Evolutionary conservation across 2,329 filamentous ascomycete species (phyloP).

Genomic region (Claviceps pusilla): DNA sequence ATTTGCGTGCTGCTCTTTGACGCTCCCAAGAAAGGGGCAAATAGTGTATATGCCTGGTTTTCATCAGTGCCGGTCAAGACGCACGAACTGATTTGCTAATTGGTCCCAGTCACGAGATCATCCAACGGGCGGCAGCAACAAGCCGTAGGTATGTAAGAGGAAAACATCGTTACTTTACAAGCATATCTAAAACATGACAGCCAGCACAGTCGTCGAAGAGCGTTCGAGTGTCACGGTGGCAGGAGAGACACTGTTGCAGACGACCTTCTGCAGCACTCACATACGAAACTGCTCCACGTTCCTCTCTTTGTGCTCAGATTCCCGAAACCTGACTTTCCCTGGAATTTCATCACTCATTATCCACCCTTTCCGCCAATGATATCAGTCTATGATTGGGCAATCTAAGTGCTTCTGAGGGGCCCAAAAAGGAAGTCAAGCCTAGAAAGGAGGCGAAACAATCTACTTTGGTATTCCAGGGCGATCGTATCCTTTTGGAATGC

Average conservation of each 20-base stretch:
- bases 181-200: not conserved
- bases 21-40: not conserved
- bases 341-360: constrained; percentile 8
- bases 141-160: not conserved
- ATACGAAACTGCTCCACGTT: constrained; percentile 6
- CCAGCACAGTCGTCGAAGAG: not conserved
- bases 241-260: constrained; percentile 3
- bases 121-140: not conserved
- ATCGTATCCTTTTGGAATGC: constrained; percentile 22
- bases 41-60: not conserved
- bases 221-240: not conserved
- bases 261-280: constrained; percentile 9
- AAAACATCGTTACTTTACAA: not conserved
- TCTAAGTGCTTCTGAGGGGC: constrained; percentile 10
- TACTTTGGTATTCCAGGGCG: constrained; percentile 6
- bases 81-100: constrained; percentile 5
- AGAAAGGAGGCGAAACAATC: constrained; percentile 12
- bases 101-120: constrained; percentile 4
- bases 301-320: constrained; percentile 7
- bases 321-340: constrained; percentile 8
- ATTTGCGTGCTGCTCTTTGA: not conserved
- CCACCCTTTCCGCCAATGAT: constrained; percentile 8
- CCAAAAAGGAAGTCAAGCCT: constrained; percentile 8
- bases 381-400: constrained; percentile 9
- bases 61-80: constrained; percentile 1